Percentiles rank a stretch among this genome's conserved stretches.
These are phyloP conservation scores for Naganishia sp. DNA, from an alignment of 1,284 basidiomycete genomes.

Conservation along the genomic window DNA sequence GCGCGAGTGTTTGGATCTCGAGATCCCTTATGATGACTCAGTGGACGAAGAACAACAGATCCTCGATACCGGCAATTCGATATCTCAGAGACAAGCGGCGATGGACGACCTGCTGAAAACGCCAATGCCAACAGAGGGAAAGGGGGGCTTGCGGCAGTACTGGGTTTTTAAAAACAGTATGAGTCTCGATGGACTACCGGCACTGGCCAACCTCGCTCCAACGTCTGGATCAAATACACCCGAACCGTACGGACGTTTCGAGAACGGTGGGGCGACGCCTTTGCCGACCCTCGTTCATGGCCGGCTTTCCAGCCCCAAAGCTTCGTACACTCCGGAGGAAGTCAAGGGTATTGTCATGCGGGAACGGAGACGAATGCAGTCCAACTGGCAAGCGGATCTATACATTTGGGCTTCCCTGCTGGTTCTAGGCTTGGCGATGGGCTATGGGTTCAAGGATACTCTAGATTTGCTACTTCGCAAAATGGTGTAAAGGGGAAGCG, in stretches of 20 bases:
- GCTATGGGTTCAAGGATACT: background rate
- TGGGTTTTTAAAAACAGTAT: slow-evolving; percentile 29
- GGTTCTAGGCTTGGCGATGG: slow-evolving; percentile 11
- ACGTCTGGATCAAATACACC: slow-evolving; percentile 14
- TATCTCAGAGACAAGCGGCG: slow-evolving; percentile 8
- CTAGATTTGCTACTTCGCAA: background rate
- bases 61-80: background rate
- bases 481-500: too few relatives aligned
- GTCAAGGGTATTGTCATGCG: slow-evolving; percentile 18
- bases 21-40: slow-evolving; percentile 8
- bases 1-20: slow-evolving; percentile 30
- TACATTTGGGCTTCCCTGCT: slow-evolving; percentile 11
- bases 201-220: slow-evolving; percentile 12
- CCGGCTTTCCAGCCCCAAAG: background rate
- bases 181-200: slow-evolving; percentile 25
- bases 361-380: slow-evolving; percentile 16
- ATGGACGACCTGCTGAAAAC: slow-evolving; percentile 20
- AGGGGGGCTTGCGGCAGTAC: slow-evolving; percentile 27
- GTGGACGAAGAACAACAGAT: slow-evolving; percentile 10
- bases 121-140: background rate
- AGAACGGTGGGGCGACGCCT: background rate
- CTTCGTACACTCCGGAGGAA: slow-evolving; percentile 7
- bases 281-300: background rate
- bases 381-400: slow-evolving; percentile 17
- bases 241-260: slow-evolving; percentile 9